phyloP scores from a whole-genome alignment of 2,329 filamentous ascomycete species.

The Colletotrichum endophyticum region DNA sequence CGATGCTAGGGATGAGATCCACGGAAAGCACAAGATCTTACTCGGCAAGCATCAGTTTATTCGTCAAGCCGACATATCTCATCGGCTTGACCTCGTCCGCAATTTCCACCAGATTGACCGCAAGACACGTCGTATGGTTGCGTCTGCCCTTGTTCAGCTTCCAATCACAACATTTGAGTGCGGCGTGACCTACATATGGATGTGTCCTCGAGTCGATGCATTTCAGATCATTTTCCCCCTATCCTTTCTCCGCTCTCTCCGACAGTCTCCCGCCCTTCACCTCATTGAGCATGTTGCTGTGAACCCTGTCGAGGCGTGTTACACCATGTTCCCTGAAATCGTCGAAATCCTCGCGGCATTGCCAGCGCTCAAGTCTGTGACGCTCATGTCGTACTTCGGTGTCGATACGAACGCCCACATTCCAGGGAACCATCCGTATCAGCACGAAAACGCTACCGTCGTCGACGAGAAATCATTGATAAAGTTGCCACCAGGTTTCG shows the following conservation, averaged over 20 bases:
- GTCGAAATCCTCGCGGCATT: background rate
- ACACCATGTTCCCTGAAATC: background rate
- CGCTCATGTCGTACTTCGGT: background rate
- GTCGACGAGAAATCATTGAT: background rate
- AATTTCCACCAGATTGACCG: background rate
- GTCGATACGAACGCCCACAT: background rate
- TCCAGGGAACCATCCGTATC: accelerated
- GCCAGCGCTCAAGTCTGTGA: background rate
- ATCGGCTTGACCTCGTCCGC: background rate
- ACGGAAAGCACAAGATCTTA: background rate
- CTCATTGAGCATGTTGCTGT: background rate
- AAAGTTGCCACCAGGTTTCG: background rate
- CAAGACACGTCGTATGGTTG: background rate
- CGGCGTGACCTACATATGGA: background rate
- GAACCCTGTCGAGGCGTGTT: background rate
- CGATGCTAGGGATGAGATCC: background rate
- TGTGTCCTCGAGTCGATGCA: background rate
- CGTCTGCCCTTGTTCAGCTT: background rate
- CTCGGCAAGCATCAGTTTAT: background rate
- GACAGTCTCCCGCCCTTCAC: background rate
- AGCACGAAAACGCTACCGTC: background rate
- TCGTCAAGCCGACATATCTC: background rate
- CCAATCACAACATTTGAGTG: background rate
- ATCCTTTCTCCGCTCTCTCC: background rate
- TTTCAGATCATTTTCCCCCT: background rate